Percentiles rank a stretch among this genome's conserved stretches.
Evolutionary conservation across 75 land plant species (phyloP).

Genomic region (Isoetes taiwanensis): DNA sequence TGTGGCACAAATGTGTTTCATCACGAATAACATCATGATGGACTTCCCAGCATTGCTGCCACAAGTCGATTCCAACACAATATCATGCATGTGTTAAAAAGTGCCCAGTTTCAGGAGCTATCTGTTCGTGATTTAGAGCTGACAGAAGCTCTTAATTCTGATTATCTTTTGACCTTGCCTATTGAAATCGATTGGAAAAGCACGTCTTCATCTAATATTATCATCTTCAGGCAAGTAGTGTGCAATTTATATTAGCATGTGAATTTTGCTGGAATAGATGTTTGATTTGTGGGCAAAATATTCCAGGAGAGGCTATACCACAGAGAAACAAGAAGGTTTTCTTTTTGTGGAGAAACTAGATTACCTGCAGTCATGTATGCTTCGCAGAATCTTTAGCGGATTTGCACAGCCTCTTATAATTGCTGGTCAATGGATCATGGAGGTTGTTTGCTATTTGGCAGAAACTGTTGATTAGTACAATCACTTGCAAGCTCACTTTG

Average conservation of each 20-base stretch:
- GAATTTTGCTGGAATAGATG: neutral
- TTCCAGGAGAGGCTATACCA: slow-evolving; percentile 71
- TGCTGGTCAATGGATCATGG: slow-evolving; percentile 47
- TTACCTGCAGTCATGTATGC: slow-evolving; percentile 67
- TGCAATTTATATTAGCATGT: neutral
- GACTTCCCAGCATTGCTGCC: no score
- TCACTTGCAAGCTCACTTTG: neutral
- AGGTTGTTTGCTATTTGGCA: slow-evolving; percentile 28
- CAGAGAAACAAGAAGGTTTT: slow-evolving; percentile 76
- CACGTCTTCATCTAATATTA: slow-evolving; percentile 67
- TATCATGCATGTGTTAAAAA: slow-evolving; percentile 56
- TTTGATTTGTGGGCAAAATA: neutral
- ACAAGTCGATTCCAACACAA: slow-evolving; percentile 76
- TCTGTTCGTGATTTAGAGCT: slow-evolving; percentile 69
- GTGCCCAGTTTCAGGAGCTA: slow-evolving; percentile 84
- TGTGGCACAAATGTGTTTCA: no score
- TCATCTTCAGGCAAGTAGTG: slow-evolving; percentile 55
- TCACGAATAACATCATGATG: no score
- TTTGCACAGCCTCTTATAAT: slow-evolving; percentile 48
- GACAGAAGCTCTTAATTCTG: slow-evolving; percentile 63
- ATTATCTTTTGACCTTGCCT: slow-evolving; percentile 86
- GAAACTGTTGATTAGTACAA: neutral
- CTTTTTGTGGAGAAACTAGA: slow-evolving; percentile 84
- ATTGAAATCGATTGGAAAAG: slow-evolving; percentile 88
- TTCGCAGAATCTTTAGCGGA: slow-evolving; percentile 41